A percentile compares a stretch with the other conserved stretches of the same genome.
phyloP scores from a whole-genome alignment of 257 asterid species.

The Nicotiana knightiana region DNA sequence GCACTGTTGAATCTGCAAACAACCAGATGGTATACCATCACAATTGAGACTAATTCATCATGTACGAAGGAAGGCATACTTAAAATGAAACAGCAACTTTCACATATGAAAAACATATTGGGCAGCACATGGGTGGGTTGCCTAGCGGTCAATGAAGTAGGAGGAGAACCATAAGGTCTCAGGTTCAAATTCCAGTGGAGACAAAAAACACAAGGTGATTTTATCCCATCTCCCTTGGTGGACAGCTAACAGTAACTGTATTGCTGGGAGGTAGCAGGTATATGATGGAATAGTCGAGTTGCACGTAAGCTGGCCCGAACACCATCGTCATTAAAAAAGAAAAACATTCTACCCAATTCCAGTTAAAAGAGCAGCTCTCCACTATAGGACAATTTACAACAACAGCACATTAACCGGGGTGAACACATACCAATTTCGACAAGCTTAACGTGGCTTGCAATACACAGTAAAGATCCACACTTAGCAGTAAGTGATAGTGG shows the following conservation, averaged over 20 bases:
- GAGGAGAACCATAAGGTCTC: too few relatives aligned
- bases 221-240: too few relatives aligned
- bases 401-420: neutral
- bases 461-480: neutral
- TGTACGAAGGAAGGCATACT: neutral
- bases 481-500: neutral
- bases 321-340: too few relatives aligned
- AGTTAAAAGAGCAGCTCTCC: neutral
- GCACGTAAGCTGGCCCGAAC: too few relatives aligned
- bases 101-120: neutral
- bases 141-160: too few relatives aligned
- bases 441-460: neutral
- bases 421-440: neutral
- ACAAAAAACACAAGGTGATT: too few relatives aligned
- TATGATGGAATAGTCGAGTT: too few relatives aligned
- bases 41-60: neutral
- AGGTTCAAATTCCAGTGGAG: too few relatives aligned
- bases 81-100: neutral
- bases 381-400: neutral
- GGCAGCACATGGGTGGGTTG: too few relatives aligned
- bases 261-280: too few relatives aligned
- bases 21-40: neutral
- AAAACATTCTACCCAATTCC: neutral
- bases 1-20: slow-evolving; percentile 88
- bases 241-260: too few relatives aligned